Evolutionary conservation across 1,139 yeast genomes (phyloP), one percentile per base, ranked within the genome.

Genomic region (Yamadazyma dushanensis): DNA sequence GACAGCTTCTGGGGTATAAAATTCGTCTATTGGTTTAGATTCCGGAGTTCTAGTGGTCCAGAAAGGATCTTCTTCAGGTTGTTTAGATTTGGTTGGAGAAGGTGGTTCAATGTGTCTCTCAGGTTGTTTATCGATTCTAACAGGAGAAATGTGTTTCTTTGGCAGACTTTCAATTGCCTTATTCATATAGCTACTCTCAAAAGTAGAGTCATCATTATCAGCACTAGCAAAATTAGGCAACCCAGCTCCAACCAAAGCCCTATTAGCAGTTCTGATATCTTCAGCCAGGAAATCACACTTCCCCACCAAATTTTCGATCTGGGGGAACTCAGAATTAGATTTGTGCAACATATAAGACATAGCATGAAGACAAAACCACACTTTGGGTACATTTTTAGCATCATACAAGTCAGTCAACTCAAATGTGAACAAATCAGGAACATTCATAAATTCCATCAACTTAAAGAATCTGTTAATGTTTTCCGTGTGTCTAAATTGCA

Each of bases 381-480:
- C 97, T 54, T 88, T 90, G 15, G 98, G 97, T 16, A 90, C 77
- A 52, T 92, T 87, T 51, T 89, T 90, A 51, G 86, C 85, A 56
- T 92, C 97, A 59, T 89, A 94, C 29, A 92, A 69, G 61, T 92
- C 99, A 2, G 96, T 89, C 40, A 90, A 72, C 56, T 90, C 97
- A 55, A 92, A 92, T 31, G 88, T 73, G 56, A 90, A 92, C 36
- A 89, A 69, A 47, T 81, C 94, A 0, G 98, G 98, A 47, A 92
- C 80, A 22, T 79, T 80, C 45, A 88, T 73, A 44, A 69, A 76
- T 37, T 79, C 84, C 26, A 88, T 66, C 40, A 92, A 76, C 18
- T 78, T 73, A 56, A 92, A 83, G 59, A 92, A 92, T 18, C 83
- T 72, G 53, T 89, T 88, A 52, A 92, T 92, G 54, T 92, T 92